Evolutionary conservation across 306 rosid species (phyloP).

Genomic region (Fragaria iinumae): DNA sequence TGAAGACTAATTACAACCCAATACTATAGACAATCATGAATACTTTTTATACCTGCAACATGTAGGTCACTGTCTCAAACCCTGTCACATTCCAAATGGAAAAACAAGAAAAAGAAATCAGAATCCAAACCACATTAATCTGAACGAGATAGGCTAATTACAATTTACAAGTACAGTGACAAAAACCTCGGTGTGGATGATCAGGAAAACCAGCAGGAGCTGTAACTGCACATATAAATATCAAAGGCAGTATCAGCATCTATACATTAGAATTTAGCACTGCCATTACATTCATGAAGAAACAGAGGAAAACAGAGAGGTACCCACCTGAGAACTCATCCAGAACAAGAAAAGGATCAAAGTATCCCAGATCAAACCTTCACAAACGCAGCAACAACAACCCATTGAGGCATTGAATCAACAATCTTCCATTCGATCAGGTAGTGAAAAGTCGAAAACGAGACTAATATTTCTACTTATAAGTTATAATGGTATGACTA

Average conservation of each 20-base stretch:
- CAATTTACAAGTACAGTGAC: not conserved
- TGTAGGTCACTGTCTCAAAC: constrained; percentile 96
- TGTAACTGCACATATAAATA: constrained; percentile 48
- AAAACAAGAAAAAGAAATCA: constrained; percentile 24
- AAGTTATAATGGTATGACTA: not conserved
- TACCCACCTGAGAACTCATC: constrained; percentile 94
- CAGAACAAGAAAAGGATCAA: constrained; percentile 88
- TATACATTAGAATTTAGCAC: not conserved
- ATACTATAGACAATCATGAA: not conserved
- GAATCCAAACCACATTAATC: constrained; percentile 14
- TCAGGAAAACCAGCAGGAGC: constrained; percentile 99
- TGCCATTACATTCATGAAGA: not conserved
- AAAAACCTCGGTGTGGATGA: constrained; percentile 94
- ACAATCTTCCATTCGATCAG: not conserved
- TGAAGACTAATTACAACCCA: not conserved
- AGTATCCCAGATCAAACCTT: constrained; percentile 90
- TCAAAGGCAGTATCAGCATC: constrained; percentile 2
- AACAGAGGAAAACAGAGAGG: constrained; percentile 28
- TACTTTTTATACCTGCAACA: constrained; percentile 73
- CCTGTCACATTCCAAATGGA: constrained; percentile 47
- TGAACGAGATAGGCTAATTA: not conserved
- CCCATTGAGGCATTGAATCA: constrained; percentile 18
- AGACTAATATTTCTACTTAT: not conserved
- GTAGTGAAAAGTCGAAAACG: not conserved
- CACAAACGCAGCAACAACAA: constrained; percentile 18